Conservation (phyloP, 176 grass and related monocot species). For the Oryza longistaminata region DNA sequence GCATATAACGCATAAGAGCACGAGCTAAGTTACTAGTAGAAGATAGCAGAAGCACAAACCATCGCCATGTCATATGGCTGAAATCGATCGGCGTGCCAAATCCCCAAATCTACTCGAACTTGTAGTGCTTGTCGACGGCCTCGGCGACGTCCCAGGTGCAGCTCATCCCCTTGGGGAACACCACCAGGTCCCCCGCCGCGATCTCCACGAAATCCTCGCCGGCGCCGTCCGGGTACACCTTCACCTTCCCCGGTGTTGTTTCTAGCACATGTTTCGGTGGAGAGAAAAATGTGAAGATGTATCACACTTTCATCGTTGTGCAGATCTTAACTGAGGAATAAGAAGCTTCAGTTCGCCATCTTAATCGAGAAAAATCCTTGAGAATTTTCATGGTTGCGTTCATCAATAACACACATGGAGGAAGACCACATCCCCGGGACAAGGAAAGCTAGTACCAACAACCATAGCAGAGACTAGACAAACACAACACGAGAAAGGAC, state of each 20-base stretch:
- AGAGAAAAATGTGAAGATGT: neutral
- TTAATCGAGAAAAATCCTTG: too few relatives aligned
- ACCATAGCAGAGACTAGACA: too few relatives aligned
- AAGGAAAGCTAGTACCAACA: too few relatives aligned
- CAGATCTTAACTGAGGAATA: slow-evolving; percentile 15
- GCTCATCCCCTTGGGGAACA: slow-evolving; percentile 91
- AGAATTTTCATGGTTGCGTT: too few relatives aligned
- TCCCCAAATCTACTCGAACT: neutral
- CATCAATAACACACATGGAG: too few relatives aligned
- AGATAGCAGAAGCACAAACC: neutral
- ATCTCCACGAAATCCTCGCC: slow-evolving; percentile 83
- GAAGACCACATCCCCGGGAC: too few relatives aligned
- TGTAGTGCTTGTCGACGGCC: slow-evolving; percentile 93
- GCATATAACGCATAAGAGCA: neutral
- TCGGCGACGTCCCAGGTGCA: slow-evolving; percentile 95
- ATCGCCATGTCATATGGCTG: neutral
- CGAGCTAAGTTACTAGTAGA: neutral
- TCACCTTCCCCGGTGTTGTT: slow-evolving; percentile 98
- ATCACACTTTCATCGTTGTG: neutral
- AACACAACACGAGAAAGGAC: too few relatives aligned
- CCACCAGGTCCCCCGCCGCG: slow-evolving; percentile 82
- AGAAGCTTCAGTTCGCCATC: neutral
- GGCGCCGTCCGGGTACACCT: slow-evolving; percentile 78
- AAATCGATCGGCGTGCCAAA: neutral
- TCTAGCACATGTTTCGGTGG: too few relatives aligned